Evolutionary conservation across 768 basidiomycete species (phyloP), one percentile per base, ranked within the genome.

Genomic region (Tulasnella sp.): DNA sequence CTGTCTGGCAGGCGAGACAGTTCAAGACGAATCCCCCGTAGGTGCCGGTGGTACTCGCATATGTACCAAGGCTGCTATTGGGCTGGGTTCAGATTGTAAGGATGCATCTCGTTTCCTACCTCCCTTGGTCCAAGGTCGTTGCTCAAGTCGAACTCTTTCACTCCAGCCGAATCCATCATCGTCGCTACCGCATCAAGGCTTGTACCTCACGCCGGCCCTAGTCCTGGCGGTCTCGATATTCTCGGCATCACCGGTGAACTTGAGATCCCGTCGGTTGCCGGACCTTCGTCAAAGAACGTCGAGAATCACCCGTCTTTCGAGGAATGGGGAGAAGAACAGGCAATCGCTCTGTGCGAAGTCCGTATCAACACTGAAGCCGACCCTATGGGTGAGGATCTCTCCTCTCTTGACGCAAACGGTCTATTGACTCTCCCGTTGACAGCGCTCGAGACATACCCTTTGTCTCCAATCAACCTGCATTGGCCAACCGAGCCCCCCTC

Each of bases 11-110:
- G 40, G 46, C n/a, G 46, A 42, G 29, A 11, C 46, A 26, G 61
- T 32, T 26, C 7, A 29, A 26, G 61, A 67, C 7, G 29, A 26
- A 35, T 35, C 61, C 5, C 61, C 61, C 5, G 61, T 67, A 16
- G 61, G 35, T 11, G 20, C 42, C 11, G 55, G 29, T 20, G 44
- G 55, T 16, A 29, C 74, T 42, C 39, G 55, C n/a, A 48, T 48
- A 2, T 75, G 74, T 26, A 48, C 55, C 23, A 61, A 48, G 35
- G 74, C 74, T n/a, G 74, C 74, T 48, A 75, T 75, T 75, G 74
- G 74, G 11, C 13, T 48, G 39, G 51, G 39, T n/a, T 61, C 74
- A 20, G 74, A 75, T n/a, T 40, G 74, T 75, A 23, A 75, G 74
- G 51, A 44, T 16, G 44, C 44, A 13, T 15, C 0, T 44, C 44